Percentiles rank a stretch among this genome's conserved stretches.
phyloP scores from a whole-genome alignment of 805 yeast species.

The Starmerella sp. region DNA sequence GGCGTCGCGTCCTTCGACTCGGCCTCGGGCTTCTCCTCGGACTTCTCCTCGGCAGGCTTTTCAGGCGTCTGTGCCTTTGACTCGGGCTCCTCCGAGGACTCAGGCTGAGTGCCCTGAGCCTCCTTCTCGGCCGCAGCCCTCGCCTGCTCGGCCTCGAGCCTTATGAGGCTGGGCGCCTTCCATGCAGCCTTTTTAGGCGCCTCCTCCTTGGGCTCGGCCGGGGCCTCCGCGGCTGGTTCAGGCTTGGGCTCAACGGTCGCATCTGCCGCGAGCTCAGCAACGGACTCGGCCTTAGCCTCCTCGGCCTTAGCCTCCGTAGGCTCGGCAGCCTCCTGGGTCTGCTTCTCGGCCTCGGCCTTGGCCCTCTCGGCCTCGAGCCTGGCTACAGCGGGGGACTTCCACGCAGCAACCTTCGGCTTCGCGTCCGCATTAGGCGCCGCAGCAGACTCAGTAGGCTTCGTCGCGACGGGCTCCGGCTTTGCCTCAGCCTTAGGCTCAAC shows the following conservation, averaged over 20 bases:
- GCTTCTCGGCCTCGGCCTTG: conserved; percentile 11
- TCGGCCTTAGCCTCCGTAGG: neutral
- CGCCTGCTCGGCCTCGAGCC: conserved; percentile 11
- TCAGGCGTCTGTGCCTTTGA: neutral
- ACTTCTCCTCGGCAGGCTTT: neutral
- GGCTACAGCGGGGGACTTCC: conserved; percentile 1
- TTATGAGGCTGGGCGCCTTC: conserved; percentile 15
- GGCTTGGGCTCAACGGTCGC: too few relatives aligned
- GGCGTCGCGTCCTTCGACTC: conserved; percentile 4
- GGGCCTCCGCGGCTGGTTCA: conserved; percentile 12
- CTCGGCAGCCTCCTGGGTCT: neutral
- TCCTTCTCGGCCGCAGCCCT: neutral
- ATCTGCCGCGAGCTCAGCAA: too few relatives aligned
- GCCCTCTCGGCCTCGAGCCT: conserved; percentile 22
- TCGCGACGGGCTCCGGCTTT: conserved; percentile 6
- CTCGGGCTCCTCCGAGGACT: neutral
- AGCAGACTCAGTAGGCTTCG: neutral
- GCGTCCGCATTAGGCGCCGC: neutral
- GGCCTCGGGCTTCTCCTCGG: conserved; percentile 4
- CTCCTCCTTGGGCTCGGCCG: conserved; percentile 6
- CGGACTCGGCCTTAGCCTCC: neutral
- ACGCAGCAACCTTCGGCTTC: neutral
- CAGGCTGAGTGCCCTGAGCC: neutral
- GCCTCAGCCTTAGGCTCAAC: conserved; percentile 4
- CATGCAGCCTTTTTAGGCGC: conserved; percentile 9